Evolutionary conservation across 2,329 filamentous ascomycete genomes (phyloP).

Genomic region (Pestalotiopsis sp.): DNA sequence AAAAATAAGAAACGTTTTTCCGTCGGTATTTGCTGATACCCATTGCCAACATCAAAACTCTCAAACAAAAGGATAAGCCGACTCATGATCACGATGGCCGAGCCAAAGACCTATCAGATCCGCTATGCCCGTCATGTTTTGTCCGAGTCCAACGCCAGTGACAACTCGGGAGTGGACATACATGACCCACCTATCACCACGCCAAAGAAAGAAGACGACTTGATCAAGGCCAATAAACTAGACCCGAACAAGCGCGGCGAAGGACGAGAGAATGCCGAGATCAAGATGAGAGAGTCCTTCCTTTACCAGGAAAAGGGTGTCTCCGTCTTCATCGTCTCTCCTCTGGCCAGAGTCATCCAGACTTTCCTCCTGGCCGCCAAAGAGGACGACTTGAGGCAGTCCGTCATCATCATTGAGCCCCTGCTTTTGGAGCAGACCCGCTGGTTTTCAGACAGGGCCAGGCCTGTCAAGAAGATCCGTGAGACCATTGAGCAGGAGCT

Average conservation of each 20-base stretch:
- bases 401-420: slow-evolving; percentile 9
- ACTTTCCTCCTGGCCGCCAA: slow-evolving; percentile 11
- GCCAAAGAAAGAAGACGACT: neutral
- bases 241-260: neutral
- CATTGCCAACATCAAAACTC: neutral
- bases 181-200: slow-evolving; percentile 11
- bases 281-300: neutral
- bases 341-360: slow-evolving; percentile 12
- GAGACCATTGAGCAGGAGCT: neutral
- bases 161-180: slow-evolving; percentile 6
- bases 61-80: neutral
- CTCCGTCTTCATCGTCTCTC: slow-evolving; percentile 10
- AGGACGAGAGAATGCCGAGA: neutral
- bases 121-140: slow-evolving; percentile 15
- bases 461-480: neutral
- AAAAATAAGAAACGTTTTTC: neutral
- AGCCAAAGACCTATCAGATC: slow-evolving; percentile 5
- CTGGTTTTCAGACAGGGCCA: slow-evolving; percentile 17
- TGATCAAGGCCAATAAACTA: neutral
- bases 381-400: neutral
- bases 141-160: slow-evolving; percentile 13
- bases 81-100: neutral
- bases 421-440: slow-evolving; percentile 15
- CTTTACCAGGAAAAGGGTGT: neutral
- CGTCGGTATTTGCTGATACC: neutral